A percentile compares a stretch with the other conserved stretches of the same genome.
phyloP scores from a whole-genome alignment of 768 basidiomycete genomes.

The Pisolithus albus region DNA sequence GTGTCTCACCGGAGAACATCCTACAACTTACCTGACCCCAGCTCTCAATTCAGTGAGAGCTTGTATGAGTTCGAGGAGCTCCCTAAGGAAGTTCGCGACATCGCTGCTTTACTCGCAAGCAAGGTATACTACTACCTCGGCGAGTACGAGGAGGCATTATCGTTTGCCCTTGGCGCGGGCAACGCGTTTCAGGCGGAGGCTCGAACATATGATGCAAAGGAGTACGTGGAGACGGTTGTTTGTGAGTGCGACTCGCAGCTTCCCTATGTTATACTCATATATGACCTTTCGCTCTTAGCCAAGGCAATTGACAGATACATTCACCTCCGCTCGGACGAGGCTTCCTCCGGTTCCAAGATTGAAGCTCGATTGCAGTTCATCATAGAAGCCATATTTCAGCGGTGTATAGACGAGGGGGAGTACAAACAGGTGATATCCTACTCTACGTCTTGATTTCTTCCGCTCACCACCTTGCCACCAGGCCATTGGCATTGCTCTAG shows the following conservation, averaged over 20 bases:
- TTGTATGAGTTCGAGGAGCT: conserved; percentile 82
- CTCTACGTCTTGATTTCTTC: not conserved
- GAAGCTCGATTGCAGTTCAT: conserved; percentile 76
- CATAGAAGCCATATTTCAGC: conserved; percentile 82
- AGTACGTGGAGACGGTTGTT: conserved; percentile 92
- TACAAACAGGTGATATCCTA: conserved; percentile 67
- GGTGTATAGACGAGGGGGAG: conserved; percentile 84
- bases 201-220: conserved; percentile 56
- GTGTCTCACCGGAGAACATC: conserved; percentile 25
- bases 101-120: conserved; percentile 89
- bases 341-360: conserved; percentile 47
- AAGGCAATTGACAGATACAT: conserved; percentile 96
- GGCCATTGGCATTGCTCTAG: conserved; percentile 94
- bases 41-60: conserved; percentile 55
- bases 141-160: conserved; percentile 91
- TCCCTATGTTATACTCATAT: not conserved
- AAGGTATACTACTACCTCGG: conserved; percentile 98
- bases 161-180: conserved; percentile 90
- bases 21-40: conserved; percentile 9
- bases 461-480: conserved; percentile 24
- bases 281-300: conserved; percentile 41
- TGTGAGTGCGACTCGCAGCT: conserved; percentile 48
- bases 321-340: conserved; percentile 52
- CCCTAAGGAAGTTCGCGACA: conserved; percentile 63
- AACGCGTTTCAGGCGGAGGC: conserved; percentile 75